Conservation (phyloP, 805 yeast species). For the Wickerhamiella hasegawae region DNA sequence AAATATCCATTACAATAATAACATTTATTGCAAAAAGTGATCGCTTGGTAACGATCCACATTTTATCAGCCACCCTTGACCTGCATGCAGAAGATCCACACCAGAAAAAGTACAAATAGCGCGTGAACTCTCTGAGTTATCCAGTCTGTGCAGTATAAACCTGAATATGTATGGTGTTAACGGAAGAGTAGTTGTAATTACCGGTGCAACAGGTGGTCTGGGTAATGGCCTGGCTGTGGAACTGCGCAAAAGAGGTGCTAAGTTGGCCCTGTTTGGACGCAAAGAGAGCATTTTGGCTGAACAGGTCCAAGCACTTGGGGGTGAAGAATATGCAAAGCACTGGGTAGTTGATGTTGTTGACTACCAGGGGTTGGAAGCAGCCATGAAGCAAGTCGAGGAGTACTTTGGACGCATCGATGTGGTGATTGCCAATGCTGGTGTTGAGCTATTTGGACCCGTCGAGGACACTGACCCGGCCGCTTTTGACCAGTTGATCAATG, state of each 20-base stretch:
- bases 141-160: too few relatives aligned
- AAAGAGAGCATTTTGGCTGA: not conserved
- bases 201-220: conserved; percentile 6
- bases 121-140: too few relatives aligned
- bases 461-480: conserved; percentile 1
- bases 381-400: conserved; percentile 1
- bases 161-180: too few relatives aligned
- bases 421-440: conserved; percentile 6
- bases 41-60: too few relatives aligned
- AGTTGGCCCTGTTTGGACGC: conserved; percentile 5
- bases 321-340: not conserved
- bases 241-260: conserved; percentile 1
- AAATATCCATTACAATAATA: too few relatives aligned
- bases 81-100: too few relatives aligned
- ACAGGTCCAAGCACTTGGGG: conserved; percentile 1
- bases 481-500: conserved; percentile 4
- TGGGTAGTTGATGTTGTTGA: conserved; percentile 4
- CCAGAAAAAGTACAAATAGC: too few relatives aligned
- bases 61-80: too few relatives aligned
- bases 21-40: too few relatives aligned
- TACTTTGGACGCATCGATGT: conserved; percentile 6
- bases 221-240: conserved; percentile 1
- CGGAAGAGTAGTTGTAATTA: conserved; percentile 3
- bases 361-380: conserved; percentile 1
- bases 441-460: conserved; percentile 2